Evolutionary conservation across 164 flowering plant species (phyloP), one percentile per base, ranked within the genome.

Genomic region (Brasenia schreberi): DNA sequence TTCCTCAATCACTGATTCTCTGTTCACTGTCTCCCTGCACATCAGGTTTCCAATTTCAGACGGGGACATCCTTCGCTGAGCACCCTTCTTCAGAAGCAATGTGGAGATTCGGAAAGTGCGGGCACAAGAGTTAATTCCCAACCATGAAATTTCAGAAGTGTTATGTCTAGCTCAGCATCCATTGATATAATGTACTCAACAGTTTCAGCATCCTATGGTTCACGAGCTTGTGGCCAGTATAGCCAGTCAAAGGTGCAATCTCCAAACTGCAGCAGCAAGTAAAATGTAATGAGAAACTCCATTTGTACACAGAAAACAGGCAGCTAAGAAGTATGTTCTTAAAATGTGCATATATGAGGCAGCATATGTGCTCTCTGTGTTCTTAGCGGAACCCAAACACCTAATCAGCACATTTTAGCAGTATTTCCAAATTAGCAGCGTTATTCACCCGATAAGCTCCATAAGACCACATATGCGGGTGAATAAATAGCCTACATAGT

Each of bases 181-280:
- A 87, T 76, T 5, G 87, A 83, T 6, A 70, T 81, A 63, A 89
- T 84, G 83, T 85, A 87, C 18, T 82, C 76, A 5, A 84, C 63
- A 1, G 85, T 81, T 7, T 81, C 82, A 4, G 71, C 65, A 39
- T 78, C 68, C 70, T 68, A 89, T 18, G 96, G 84, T 67, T 84
- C 73, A 18, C 70, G 78, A 18, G 90, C 86, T 77, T 89, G 96
- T 16, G 96, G 92, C 92, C 95, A 88, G 76, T 86, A 85, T 10
- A 88, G 83, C 95, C 95, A 88, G 61, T 88, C 91, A 64, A 88
- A 86, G 18, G 91, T 86, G 81, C 87, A 83, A 76, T 88, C 94
- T 75, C 86, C 90, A 77, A 87, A 88, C 95, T 88, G 85, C 71
- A 77, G 44, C 58, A 5, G 56, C 16, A 49, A 49, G 16, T 1